Percentiles rank a stretch among this genome's conserved stretches.
These are phyloP conservation scores for Chloris gayana DNA, from an alignment of 176 grass and related monocot species.

Conservation along the genomic window DNA sequence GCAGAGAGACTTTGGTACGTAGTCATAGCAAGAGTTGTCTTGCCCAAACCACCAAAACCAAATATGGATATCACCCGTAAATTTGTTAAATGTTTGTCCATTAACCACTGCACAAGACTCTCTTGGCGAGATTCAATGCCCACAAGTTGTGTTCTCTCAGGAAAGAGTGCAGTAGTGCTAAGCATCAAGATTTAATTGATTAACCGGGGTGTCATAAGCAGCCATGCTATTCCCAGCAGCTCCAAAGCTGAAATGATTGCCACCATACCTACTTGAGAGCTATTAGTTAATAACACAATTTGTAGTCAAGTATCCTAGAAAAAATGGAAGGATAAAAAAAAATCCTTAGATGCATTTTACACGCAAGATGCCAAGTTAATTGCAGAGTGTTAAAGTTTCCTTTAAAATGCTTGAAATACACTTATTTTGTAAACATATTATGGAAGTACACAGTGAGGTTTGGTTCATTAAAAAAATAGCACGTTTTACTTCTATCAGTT, in stretches of 20 bases:
- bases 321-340: neutral
- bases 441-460: neutral
- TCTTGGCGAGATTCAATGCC: constrained; percentile 29
- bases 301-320: neutral
- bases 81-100: neutral
- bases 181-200: neutral
- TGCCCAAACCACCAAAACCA: constrained; percentile 50
- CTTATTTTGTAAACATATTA: neutral
- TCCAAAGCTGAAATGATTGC: constrained; percentile 23
- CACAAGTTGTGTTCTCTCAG: constrained; percentile 38
- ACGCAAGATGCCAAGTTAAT: neutral
- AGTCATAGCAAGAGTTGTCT: constrained; percentile 63
- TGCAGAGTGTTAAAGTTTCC: neutral
- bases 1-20: constrained; percentile 37
- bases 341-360: neutral
- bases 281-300: neutral
- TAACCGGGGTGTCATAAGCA: neutral
- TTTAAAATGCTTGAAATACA: neutral
- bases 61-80: constrained; percentile 36
- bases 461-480: neutral
- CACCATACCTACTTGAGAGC: constrained; percentile 20
- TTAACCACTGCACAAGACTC: constrained; percentile 27
- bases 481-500: neutral
- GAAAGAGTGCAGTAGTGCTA: neutral
- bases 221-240: neutral